Percentiles rank a stretch among this genome's conserved stretches.
phyloP scores from a whole-genome alignment of 768 basidiomycete species.

The Lactifluus volemus region DNA sequence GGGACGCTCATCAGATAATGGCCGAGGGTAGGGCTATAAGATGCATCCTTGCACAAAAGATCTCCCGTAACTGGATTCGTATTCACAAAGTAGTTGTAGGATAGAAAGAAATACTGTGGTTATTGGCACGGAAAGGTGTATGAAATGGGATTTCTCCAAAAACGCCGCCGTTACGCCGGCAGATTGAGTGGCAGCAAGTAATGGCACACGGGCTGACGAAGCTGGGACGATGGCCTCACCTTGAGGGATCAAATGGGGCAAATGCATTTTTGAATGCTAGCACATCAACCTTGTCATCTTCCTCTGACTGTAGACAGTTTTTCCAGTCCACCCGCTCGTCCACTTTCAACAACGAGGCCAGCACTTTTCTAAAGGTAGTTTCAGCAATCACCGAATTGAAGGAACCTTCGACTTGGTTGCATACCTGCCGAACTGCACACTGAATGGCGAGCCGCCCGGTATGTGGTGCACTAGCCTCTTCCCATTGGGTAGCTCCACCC shows the following conservation, averaged over 20 bases:
- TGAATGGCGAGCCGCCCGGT: constrained; percentile 68
- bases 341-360: constrained; percentile 66
- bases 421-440: constrained; percentile 90
- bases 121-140: not conserved
- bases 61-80: not conserved
- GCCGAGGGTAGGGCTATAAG: not conserved
- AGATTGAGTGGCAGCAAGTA: not conserved
- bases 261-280: constrained; percentile 81
- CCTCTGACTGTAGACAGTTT: constrained; percentile 70
- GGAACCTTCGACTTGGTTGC: constrained; percentile 20
- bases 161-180: too few species aligned
- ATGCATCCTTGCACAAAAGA: too few species aligned
- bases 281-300: constrained; percentile 79
- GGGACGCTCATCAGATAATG: not conserved
- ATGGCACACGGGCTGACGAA: not conserved
- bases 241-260: constrained; percentile 54
- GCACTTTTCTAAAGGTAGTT: constrained; percentile 52
- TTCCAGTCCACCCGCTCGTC: constrained; percentile 90
- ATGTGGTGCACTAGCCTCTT: constrained; percentile 80
- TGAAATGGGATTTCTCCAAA: not conserved
- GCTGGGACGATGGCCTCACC: constrained; percentile 11
- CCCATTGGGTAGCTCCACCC: constrained; percentile 83
- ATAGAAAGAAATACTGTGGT: not conserved
- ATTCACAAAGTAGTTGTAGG: not conserved
- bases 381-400: not conserved